Evolutionary conservation across 2,329 filamentous ascomycete genomes (phyloP).

Genomic region (Epichloe baconii): DNA sequence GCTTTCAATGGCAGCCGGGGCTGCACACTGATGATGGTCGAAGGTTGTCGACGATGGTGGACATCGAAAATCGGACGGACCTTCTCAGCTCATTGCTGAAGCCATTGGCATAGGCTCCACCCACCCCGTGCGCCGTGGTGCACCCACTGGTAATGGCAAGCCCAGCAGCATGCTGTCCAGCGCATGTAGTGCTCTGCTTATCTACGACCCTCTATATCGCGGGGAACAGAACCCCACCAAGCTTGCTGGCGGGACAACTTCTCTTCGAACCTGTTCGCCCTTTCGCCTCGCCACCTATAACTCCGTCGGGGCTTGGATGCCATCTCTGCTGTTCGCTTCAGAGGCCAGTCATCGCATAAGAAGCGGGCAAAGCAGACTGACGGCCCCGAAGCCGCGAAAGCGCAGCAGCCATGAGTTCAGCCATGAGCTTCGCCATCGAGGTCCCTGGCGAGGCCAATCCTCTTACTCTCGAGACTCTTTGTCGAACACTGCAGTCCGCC

Average conservation of each 20-base stretch:
- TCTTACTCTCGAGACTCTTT: constrained; percentile 49
- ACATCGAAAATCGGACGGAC: not conserved
- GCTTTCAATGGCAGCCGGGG: not conserved
- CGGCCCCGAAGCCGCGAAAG: not conserved
- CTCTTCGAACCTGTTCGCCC: not conserved
- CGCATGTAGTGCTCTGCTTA: too few species aligned
- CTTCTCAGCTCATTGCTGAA: constrained; percentile 2
- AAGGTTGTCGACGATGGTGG: not conserved
- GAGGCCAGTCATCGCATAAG: not conserved
- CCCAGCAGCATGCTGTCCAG: too few species aligned
- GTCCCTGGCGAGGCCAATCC: constrained; percentile 70
- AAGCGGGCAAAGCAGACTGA: not conserved
- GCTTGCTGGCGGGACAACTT: not conserved
- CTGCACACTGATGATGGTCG: not conserved
- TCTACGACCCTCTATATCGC: not conserved
- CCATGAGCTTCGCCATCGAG: constrained; percentile 63
- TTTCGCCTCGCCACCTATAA: not conserved
- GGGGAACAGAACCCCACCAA: not conserved
- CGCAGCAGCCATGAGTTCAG: constrained; percentile 40
- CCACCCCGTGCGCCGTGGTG: not conserved
- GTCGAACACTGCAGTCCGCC: constrained; percentile 49
- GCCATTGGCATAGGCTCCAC: constrained; percentile 1
- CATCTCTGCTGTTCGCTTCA: not conserved
- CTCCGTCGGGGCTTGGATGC: not conserved
- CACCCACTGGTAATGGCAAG: too few species aligned